These are phyloP conservation scores for Ogataea kodamae DNA, from an alignment of 805 yeast species.

Conservation along the genomic window DNA sequence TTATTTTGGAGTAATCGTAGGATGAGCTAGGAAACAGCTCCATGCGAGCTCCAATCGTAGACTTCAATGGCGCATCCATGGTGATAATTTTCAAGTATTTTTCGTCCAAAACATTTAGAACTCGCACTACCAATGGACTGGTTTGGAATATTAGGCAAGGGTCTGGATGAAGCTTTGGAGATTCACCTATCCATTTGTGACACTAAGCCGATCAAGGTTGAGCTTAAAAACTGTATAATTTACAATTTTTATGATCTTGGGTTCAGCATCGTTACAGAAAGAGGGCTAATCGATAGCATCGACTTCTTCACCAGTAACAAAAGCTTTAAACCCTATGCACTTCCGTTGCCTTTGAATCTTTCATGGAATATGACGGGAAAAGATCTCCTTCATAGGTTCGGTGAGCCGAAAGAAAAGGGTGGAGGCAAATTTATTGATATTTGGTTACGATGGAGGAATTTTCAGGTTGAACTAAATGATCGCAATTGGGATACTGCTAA, in stretches of 20 bases:
- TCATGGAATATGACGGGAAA: conserved; percentile 25
- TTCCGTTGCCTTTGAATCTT: conserved; percentile 23
- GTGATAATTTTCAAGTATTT: conserved; percentile 4
- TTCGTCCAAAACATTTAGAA: conserved; percentile 8
- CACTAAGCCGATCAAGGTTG: conserved; percentile 7
- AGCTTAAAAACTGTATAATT: conserved; percentile 7
- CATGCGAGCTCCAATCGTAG: conserved; percentile 54
- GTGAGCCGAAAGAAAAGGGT: conserved; percentile 41
- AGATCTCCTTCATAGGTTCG: conserved; percentile 31
- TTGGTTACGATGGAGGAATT: conserved; percentile 37
- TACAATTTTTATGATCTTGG: conserved; percentile 27
- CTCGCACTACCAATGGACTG: conserved; percentile 9
- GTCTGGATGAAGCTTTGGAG: background rate
- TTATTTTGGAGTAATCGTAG: conserved; percentile 66
- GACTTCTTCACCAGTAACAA: conserved; percentile 33
- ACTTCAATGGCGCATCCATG: conserved; percentile 46
- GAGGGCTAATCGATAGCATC: conserved; percentile 30
- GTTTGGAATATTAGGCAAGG: conserved; percentile 3
- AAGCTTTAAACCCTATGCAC: conserved; percentile 13
- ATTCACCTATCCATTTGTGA: background rate
- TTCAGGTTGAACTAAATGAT: conserved; percentile 37
- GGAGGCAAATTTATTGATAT: conserved; percentile 38
- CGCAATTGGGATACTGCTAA: conserved; percentile 36
- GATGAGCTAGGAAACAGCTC: conserved; percentile 62
- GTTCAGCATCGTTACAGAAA: conserved; percentile 16